Percentiles rank a stretch among this genome's conserved stretches.
These are phyloP conservation scores for Auricularia sp. DNA, from an alignment of 768 basidiomycete genomes.

Conservation along the genomic window DNA sequence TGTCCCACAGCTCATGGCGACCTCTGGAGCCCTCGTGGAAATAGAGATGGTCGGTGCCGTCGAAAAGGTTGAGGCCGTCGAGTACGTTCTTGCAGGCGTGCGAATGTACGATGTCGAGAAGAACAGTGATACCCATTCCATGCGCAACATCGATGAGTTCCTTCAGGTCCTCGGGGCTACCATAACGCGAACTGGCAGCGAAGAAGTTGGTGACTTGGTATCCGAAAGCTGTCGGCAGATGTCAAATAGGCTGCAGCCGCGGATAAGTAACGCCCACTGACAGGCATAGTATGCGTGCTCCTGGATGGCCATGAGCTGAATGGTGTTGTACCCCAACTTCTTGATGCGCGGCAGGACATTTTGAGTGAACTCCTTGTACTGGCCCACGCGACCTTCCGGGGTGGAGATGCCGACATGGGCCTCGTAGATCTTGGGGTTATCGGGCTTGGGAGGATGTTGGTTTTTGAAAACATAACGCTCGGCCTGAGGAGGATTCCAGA, in stretches of 20 bases:
- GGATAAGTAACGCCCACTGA: slow-evolving; percentile 27
- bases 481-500: slow-evolving; percentile 86
- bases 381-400: slow-evolving; percentile 75
- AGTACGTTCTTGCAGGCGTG: slow-evolving; percentile 97
- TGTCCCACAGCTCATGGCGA: slow-evolving; percentile 94
- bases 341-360: slow-evolving; percentile 81
- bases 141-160: slow-evolving; percentile 94
- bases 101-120: slow-evolving; percentile 95
- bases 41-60: slow-evolving; percentile 94
- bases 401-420: slow-evolving; percentile 98
- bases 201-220: slow-evolving; percentile 98
- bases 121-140: slow-evolving; percentile 81
- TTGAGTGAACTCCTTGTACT: slow-evolving; percentile 89
- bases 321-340: slow-evolving; percentile 88
- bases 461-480: slow-evolving; percentile 78
- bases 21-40: slow-evolving; percentile 93
- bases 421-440: slow-evolving; percentile 78
- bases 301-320: slow-evolving; percentile 98
- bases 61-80: slow-evolving; percentile 91
- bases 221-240: slow-evolving; percentile 63
- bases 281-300: slow-evolving; percentile 98
- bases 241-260: slow-evolving; percentile 4
- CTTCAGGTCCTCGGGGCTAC: slow-evolving; percentile 89
- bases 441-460: slow-evolving; percentile 53
- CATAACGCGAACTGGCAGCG: slow-evolving; percentile 92